phyloP scores from a whole-genome alignment of 2,329 filamentous ascomycete genomes.

The Beauveria caledonica region DNA sequence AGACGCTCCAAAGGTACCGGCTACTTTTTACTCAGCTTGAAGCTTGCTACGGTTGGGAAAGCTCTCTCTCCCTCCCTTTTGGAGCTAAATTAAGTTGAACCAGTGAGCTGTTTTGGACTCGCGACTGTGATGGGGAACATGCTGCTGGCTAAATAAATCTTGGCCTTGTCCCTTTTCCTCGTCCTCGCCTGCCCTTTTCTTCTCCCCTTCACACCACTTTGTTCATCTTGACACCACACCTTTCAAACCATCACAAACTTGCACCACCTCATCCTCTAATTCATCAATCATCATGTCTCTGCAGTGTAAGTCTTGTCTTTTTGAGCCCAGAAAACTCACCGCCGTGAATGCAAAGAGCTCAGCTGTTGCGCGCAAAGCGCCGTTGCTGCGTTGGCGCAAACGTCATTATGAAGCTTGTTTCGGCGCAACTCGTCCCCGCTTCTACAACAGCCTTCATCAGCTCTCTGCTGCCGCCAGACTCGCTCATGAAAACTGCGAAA shows the following conservation, averaged over 20 bases:
- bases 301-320: constrained; percentile 39
- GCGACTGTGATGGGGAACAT: not conserved
- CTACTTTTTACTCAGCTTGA: not conserved
- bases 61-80: not conserved
- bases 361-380: not conserved
- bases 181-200: not conserved
- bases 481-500: too few relatives aligned
- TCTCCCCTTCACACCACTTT: constrained; percentile 13
- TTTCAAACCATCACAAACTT: not conserved
- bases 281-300: constrained; percentile 44
- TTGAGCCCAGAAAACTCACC: not conserved
- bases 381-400: not conserved
- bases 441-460: not conserved
- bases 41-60: not conserved
- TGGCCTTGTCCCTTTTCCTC: not conserved
- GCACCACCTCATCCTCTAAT: constrained; percentile 2
- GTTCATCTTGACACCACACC: not conserved
- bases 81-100: not conserved
- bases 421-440: not conserved
- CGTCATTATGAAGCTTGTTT: constrained; percentile 5
- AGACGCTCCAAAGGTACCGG: not conserved
- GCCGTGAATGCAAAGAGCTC: not conserved
- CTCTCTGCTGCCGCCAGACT: not conserved
- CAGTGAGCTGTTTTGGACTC: not conserved
- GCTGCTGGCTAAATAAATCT: not conserved